Evolutionary conservation across 805 yeast genomes (phyloP), one percentile per base, ranked within the genome.

Genomic region (Starmerella stellata): DNA sequence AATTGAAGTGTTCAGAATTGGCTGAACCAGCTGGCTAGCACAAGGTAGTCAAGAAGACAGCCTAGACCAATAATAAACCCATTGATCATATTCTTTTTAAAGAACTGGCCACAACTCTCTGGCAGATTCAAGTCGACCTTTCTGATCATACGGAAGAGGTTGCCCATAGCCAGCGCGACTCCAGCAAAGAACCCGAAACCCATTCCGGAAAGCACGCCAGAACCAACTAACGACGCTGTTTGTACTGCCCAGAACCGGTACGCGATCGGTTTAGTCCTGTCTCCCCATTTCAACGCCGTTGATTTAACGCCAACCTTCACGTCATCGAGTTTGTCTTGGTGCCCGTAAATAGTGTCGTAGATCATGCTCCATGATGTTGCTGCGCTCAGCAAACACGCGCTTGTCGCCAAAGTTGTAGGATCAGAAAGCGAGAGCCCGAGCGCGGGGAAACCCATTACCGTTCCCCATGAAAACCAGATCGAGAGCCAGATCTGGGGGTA

Each of bases 321-420:
- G 59, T 90, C 99, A 52, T 77, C 90, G 38, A 57, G 60, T 60
- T 90, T 90, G 59, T 90, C 99, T 61, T 90, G 99, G 55, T 90
- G 99, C 1, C 98, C 99, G 57, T 90, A 90, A 30, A 90, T 72
- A 2, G 98, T 82, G 57, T 90, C 99, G 59, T 90, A 90, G 38
- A 75, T 75, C 85, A 90, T 80, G 48, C 93, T 76, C 98, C 99
- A 90, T 39, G 76, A 65, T 53, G 75, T 78, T 34, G 82, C 74
- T 15, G 93, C 72, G 3, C 73, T 55, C 51, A 76, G 81, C 36
- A 90, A 62, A 1, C 95, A 81, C 36, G 34, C 9, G 24, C 34
- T 19, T 17, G 43, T 24, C 18, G 38, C 41, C 21, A 45, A 38
- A 3, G 71, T 61, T 72, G 85, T 85, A 4, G 82, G 77, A 8